These are phyloP conservation scores for Aspergillus sp. DNA, from an alignment of 2,329 filamentous ascomycete genomes.

Conservation along the genomic window DNA sequence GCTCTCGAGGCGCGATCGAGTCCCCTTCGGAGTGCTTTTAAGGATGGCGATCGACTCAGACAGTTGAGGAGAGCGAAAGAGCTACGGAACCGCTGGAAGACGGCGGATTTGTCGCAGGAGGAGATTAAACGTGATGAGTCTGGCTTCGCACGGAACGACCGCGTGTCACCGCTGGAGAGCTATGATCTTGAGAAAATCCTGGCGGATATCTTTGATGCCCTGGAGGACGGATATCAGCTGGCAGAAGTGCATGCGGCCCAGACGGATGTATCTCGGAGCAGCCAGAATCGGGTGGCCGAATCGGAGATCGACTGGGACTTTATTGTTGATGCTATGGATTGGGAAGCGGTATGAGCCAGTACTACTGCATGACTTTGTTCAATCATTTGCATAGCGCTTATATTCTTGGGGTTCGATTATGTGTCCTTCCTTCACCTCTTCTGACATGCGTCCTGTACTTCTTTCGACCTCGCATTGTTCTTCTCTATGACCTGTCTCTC, in stretches of 20 bases:
- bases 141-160: slow-evolving; percentile 15
- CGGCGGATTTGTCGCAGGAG: slow-evolving; percentile 51
- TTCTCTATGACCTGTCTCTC: too few relatives aligned
- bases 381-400: too few relatives aligned
- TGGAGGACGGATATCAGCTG: slow-evolving; percentile 57
- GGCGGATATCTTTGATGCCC: slow-evolving; percentile 53
- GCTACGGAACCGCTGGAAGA: slow-evolving; percentile 70
- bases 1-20: slow-evolving; percentile 57
- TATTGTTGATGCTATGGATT: slow-evolving; percentile 61
- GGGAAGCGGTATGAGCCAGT: slow-evolving; percentile 42
- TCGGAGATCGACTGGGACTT: slow-evolving; percentile 54
- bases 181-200: slow-evolving; percentile 64
- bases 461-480: too few relatives aligned
- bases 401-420: too few relatives aligned
- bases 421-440: too few relatives aligned
- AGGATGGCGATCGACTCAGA: slow-evolving; percentile 52
- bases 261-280: slow-evolving; percentile 18
- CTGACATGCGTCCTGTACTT: too few relatives aligned
- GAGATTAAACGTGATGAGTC: slow-evolving; percentile 15
- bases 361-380: too few relatives aligned
- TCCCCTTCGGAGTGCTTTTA: slow-evolving; percentile 57
- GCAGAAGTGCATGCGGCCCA: slow-evolving; percentile 47
- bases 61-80: slow-evolving; percentile 66
- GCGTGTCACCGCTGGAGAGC: slow-evolving; percentile 49
- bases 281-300: slow-evolving; percentile 6